Conservation (phyloP, 1,284 basidiomycete species). For the Leucoagaricus sp. region DNA sequence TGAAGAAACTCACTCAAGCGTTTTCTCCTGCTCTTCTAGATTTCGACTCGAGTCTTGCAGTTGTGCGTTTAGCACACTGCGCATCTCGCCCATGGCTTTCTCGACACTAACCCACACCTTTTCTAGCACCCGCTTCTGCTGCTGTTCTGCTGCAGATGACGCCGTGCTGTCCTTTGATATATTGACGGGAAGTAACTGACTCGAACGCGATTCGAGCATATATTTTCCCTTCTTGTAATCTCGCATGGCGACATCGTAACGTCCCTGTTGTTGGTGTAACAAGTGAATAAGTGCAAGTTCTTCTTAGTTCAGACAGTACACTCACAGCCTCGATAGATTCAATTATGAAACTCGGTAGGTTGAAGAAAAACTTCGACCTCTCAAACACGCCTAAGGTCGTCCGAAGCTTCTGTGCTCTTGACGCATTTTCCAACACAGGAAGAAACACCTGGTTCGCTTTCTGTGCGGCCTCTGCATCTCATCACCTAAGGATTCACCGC, state of each 20-base stretch:
- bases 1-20: conserved; percentile 76
- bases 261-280: conserved; percentile 63
- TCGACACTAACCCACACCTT: conserved; percentile 98
- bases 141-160: conserved; percentile 60
- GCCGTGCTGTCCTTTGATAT: conserved; percentile 54
- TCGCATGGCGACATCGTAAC: conserved; percentile 90
- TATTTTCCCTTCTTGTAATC: conserved; percentile 98
- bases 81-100: conserved; percentile 93
- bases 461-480: conserved; percentile 72
- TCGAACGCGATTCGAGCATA: conserved; percentile 85
- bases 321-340: conserved; percentile 87
- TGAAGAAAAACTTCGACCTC: conserved; percentile 98
- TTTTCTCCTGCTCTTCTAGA: conserved; percentile 96
- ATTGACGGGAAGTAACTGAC: conserved; percentile 74
- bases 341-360: conserved; percentile 89
- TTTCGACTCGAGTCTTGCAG: conserved; percentile 78
- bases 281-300: background rate
- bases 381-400: conserved; percentile 96
- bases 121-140: conserved; percentile 91
- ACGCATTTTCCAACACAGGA: conserved; percentile 94
- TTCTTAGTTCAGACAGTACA: conserved; percentile 18
- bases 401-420: conserved; percentile 91
- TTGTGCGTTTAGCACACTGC: conserved; percentile 72
- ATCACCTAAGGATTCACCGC: conserved; percentile 4
- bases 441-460: conserved; percentile 97